A percentile compares a stretch with the other conserved stretches of the same genome.
Evolutionary conservation across 1,139 yeast species (phyloP).

Genomic region (Magnusiomyces fungicola): DNA sequence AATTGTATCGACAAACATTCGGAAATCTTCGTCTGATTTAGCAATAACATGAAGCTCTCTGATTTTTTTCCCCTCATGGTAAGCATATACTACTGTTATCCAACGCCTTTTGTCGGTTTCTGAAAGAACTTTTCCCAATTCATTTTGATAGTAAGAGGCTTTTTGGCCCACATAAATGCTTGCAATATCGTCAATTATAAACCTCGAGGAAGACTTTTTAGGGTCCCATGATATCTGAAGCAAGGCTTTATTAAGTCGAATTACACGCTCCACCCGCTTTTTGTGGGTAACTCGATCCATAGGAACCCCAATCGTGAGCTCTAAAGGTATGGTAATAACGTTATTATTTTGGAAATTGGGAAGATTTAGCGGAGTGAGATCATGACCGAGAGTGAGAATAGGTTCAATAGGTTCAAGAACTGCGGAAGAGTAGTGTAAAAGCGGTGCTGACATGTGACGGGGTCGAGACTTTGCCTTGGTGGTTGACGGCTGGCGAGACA

Average conservation of each 20-base stretch:
- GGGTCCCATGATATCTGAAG: constrained; percentile 49
- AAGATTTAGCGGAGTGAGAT: too few species aligned
- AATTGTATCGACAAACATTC: constrained; percentile 44
- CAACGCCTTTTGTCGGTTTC: constrained; percentile 42
- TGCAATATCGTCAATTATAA: constrained; percentile 66
- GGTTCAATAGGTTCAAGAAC: not conserved
- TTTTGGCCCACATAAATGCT: constrained; percentile 59
- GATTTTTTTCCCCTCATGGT: constrained; percentile 40
- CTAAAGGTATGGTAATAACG: too few species aligned
- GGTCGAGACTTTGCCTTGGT: too few species aligned
- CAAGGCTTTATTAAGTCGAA: constrained; percentile 37
- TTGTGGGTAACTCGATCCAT: constrained; percentile 61
- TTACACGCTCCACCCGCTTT: constrained; percentile 51
- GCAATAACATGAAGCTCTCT: constrained; percentile 74
- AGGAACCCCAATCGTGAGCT: constrained; percentile 34
- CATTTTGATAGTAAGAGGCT: constrained; percentile 73
- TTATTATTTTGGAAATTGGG: too few species aligned
- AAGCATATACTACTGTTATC: constrained; percentile 68
- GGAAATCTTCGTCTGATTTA: constrained; percentile 52
- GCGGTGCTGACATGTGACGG: not conserved
- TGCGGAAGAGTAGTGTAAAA: not conserved
- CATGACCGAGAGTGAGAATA: not conserved
- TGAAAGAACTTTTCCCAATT: not conserved
- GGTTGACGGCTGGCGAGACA: not conserved
- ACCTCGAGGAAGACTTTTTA: constrained; percentile 39